A percentile compares a stretch with the other conserved stretches of the same genome.
These are phyloP conservation scores for Laburnicola sp. DNA, from an alignment of 2,329 filamentous ascomycete genomes.

Conservation along the genomic window DNA sequence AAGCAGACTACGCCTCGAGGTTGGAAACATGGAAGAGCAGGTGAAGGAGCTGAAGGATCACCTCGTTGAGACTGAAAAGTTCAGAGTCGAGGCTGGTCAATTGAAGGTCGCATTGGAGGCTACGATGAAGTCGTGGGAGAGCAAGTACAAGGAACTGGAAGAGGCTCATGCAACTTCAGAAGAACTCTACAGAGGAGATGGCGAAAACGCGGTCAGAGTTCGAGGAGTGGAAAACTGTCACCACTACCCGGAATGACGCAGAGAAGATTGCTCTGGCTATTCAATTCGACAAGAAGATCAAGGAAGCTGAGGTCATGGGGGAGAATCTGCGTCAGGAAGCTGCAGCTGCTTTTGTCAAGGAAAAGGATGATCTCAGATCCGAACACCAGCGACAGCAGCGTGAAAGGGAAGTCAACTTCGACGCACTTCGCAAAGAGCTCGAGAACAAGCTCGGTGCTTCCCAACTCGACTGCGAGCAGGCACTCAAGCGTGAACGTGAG, in stretches of 20 bases:
- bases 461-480: conserved; percentile 51
- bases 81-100: conserved; percentile 45
- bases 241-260: conserved; percentile 39
- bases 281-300: conserved; percentile 47
- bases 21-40: conserved; percentile 57
- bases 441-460: conserved; percentile 44
- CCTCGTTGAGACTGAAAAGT: conserved; percentile 49
- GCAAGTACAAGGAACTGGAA: conserved; percentile 51
- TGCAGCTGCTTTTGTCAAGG: conserved; percentile 38
- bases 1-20: conserved; percentile 55
- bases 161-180: conserved; percentile 42
- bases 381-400: conserved; percentile 40
- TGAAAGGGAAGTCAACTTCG: conserved; percentile 49
- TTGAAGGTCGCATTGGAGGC: conserved; percentile 35
- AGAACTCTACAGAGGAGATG: conserved; percentile 42
- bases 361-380: conserved; percentile 41
- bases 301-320: conserved; percentile 54
- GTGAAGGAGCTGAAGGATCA: conserved; percentile 56
- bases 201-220: conserved; percentile 44
- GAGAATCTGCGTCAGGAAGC: conserved; percentile 54
- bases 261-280: conserved; percentile 47
- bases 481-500: conserved; percentile 52
- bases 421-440: conserved; percentile 48
- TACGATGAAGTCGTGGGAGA: conserved; percentile 46
- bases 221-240: conserved; percentile 49